These are phyloP conservation scores for Phialophora chinensis DNA, from an alignment of 2,329 filamentous ascomycete genomes.

Conservation along the genomic window DNA sequence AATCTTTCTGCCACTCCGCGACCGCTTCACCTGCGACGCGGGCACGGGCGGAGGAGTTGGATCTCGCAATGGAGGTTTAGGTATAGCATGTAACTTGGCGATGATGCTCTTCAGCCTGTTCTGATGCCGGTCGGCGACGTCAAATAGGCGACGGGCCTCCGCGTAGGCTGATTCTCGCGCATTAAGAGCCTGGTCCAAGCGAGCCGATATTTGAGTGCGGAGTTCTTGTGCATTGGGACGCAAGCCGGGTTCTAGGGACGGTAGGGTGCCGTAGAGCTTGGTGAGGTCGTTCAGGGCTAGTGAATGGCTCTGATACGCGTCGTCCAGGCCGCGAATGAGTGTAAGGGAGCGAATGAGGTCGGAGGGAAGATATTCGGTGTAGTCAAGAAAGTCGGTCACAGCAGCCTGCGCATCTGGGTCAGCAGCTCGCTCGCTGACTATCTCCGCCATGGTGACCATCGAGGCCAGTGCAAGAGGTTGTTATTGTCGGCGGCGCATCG, in stretches of 20 bases:
- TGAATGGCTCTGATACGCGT: constrained; percentile 51
- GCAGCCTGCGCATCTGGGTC: constrained; percentile 70
- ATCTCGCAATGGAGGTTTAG: constrained; percentile 65
- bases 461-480: constrained; percentile 19
- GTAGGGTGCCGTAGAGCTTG: constrained; percentile 55
- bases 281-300: constrained; percentile 51
- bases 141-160: constrained; percentile 62
- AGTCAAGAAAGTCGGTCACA: constrained; percentile 71
- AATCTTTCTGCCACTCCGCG: constrained; percentile 48
- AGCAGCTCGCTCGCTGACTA: constrained; percentile 53
- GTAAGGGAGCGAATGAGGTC: constrained; percentile 68
- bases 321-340: constrained; percentile 60
- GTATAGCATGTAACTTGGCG: constrained; percentile 66
- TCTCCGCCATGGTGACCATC: constrained; percentile 49
- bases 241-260: constrained; percentile 54
- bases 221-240: constrained; percentile 60
- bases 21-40: constrained; percentile 50
- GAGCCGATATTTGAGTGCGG: constrained; percentile 62
- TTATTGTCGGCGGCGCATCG: constrained; percentile 37
- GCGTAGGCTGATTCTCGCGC: constrained; percentile 62
- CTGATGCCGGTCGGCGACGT: constrained; percentile 63
- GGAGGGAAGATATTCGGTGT: constrained; percentile 71
- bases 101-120: constrained; percentile 65
- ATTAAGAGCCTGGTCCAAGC: constrained; percentile 61
- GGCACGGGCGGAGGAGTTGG: constrained; percentile 56